A percentile compares a stretch with the other conserved stretches of the same genome.
Conservation (phyloP, 2,329 filamentous ascomycete genomes). For the Botryotinia calthae region DNA sequence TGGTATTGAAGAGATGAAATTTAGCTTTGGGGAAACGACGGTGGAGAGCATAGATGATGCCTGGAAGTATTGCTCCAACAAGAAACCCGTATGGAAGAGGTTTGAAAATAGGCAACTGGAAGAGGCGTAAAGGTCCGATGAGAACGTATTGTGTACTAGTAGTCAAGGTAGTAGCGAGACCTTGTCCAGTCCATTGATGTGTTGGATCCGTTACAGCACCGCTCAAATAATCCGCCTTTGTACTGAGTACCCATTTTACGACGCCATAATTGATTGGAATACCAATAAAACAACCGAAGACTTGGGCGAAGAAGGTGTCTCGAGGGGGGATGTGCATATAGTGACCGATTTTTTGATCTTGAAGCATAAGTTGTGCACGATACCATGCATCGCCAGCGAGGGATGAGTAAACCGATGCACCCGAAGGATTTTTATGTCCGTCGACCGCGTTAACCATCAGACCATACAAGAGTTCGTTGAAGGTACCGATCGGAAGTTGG, state of each 20-base stretch:
- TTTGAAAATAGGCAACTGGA: slow-evolving; percentile 47
- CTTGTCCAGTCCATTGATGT: slow-evolving; percentile 61
- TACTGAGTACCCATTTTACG: slow-evolving; percentile 57
- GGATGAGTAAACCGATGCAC: slow-evolving; percentile 55
- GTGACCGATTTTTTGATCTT: slow-evolving; percentile 63
- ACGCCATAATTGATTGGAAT: slow-evolving; percentile 61
- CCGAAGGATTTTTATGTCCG: slow-evolving; percentile 54
- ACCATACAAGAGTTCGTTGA: slow-evolving; percentile 60
- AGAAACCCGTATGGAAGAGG: slow-evolving; percentile 54
- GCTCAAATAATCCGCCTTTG: slow-evolving; percentile 54
- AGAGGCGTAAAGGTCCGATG: slow-evolving; percentile 51
- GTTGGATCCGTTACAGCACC: slow-evolving; percentile 51
- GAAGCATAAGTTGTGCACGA: slow-evolving; percentile 54
- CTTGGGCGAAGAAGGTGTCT: slow-evolving; percentile 58
- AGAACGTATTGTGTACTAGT: slow-evolving; percentile 60
- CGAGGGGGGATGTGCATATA: slow-evolving; percentile 62
- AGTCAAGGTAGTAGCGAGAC: slow-evolving; percentile 50
- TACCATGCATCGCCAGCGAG: slow-evolving; percentile 64
- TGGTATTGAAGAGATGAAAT: slow-evolving; percentile 58
- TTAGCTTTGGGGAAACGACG: slow-evolving; percentile 50
- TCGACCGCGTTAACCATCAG: slow-evolving; percentile 54
- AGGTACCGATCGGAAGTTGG: slow-evolving; percentile 52
- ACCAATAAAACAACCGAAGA: slow-evolving; percentile 57
- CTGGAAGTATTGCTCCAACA: slow-evolving; percentile 47
- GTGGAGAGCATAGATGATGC: slow-evolving; percentile 51